Percentiles rank a stretch among this genome's conserved stretches.
Evolutionary conservation across 2,329 filamentous ascomycete genomes (phyloP).

Genomic region (Fusarium irregulare): DNA sequence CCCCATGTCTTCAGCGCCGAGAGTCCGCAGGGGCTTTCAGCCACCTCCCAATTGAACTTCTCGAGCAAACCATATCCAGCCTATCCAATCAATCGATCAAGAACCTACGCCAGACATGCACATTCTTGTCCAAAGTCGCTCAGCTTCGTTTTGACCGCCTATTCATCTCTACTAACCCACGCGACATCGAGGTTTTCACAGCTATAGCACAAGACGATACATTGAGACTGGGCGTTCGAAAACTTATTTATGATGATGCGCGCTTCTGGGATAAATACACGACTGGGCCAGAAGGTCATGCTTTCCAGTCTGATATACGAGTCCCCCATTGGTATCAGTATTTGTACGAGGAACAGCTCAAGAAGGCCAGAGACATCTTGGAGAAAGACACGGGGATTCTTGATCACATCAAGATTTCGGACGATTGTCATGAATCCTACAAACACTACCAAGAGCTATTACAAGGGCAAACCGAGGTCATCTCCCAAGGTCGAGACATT

Average conservation of each 20-base stretch:
- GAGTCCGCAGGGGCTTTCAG: not conserved
- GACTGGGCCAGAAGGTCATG: not conserved
- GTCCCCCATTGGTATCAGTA: not conserved
- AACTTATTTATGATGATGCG: conserved; percentile 41
- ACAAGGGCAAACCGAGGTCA: conserved; percentile 49
- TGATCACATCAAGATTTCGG: not conserved
- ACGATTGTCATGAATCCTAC: conserved; percentile 29
- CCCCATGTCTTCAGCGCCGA: rapidly evolving
- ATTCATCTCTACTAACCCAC: conserved; percentile 34
- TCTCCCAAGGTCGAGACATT: conserved; percentile 46
- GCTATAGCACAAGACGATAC: conserved; percentile 25
- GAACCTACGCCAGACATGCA: conserved; percentile 12
- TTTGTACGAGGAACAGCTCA: not conserved
- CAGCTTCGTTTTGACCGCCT: not conserved
- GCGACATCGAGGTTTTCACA: conserved; percentile 33
- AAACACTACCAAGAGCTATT: conserved; percentile 50
- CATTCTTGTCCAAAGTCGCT: not conserved
- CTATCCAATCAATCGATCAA: conserved; percentile 16
- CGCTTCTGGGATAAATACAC: not conserved
- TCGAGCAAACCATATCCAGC: not conserved
- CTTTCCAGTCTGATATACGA: rapidly evolving
- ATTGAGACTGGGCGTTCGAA: conserved; percentile 14
- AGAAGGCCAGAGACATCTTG: not conserved
- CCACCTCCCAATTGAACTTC: not conserved
- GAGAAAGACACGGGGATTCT: not conserved